Conservation (phyloP, 2,329 filamentous ascomycete species). For the Stagonosporopsis cucurbitacearum region DNA sequence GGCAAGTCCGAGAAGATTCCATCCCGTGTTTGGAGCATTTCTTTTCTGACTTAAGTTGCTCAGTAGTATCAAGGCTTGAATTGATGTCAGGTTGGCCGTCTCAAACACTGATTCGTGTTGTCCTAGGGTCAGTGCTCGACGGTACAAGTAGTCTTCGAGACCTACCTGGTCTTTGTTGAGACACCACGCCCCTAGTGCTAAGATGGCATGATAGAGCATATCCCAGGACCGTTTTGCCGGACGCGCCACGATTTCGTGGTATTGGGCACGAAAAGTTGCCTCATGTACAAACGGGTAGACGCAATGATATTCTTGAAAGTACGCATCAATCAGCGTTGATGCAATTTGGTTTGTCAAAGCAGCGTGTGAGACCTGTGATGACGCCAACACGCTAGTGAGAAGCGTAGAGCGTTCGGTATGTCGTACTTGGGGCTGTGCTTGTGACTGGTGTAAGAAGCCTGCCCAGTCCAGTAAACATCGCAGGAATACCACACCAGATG, state of each 20-base stretch:
- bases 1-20: conserved; percentile 34
- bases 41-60: conserved; percentile 35
- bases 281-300: conserved; percentile 37
- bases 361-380: conserved; percentile 32
- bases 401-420: conserved; percentile 17
- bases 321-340: conserved; percentile 31
- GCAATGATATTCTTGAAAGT: conserved; percentile 34
- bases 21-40: conserved; percentile 35
- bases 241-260: conserved; percentile 33
- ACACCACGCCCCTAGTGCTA: conserved; percentile 34
- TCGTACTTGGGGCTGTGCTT: conserved; percentile 18
- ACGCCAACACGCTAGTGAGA: conserved; percentile 25
- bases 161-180: conserved; percentile 33
- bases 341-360: conserved; percentile 31
- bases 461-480: conserved; percentile 37
- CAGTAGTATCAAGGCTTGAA: conserved; percentile 34
- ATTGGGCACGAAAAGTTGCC: conserved; percentile 36
- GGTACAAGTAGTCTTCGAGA: conserved; percentile 34
- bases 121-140: conserved; percentile 31
- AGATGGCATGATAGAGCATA: conserved; percentile 33
- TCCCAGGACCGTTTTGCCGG: conserved; percentile 32
- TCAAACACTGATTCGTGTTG: conserved; percentile 37
- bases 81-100: conserved; percentile 30
- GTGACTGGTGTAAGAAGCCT: conserved; percentile 34
- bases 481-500: conserved; percentile 35